A percentile compares a stretch with the other conserved stretches of the same genome.
Conservation (phyloP, 192 early-diverging fungal genomes). For the Mortierella alpina region DNA sequence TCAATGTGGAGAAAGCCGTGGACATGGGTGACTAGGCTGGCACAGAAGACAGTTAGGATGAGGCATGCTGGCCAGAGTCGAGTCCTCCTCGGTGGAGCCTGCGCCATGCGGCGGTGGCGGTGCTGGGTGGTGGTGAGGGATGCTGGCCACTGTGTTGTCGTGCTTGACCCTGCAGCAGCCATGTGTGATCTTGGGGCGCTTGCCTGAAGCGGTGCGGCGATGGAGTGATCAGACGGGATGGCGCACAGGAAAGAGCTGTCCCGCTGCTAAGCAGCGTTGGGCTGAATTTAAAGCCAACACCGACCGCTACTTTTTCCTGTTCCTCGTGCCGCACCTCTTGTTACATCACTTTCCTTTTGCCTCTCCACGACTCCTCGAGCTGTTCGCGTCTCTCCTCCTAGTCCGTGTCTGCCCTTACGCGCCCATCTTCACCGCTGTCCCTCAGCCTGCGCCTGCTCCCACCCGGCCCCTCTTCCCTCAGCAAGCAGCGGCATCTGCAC, state of each 20-base stretch:
- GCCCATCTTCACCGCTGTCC: not conserved
- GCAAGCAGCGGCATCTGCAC: not conserved
- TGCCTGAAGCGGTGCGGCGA: not conserved
- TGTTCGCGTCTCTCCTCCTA: not conserved
- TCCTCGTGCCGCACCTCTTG: not conserved
- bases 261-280: not conserved
- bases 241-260: not conserved
- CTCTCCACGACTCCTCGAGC: not conserved
- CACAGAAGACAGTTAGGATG: conserved; percentile 18
- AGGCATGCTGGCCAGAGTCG: conserved; percentile 28
- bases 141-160: not conserved
- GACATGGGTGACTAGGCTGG: not conserved
- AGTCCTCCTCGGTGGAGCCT: not conserved
- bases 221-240: not conserved
- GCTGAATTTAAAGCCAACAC: not conserved
- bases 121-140: not conserved
- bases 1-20: conserved; percentile 26
- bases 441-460: too few species aligned
- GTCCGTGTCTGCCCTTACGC: not conserved
- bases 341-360: not conserved
- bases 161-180: conserved; percentile 27
- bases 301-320: not conserved
- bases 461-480: not conserved
- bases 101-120: conserved; percentile 6
- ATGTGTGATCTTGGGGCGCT: not conserved